Conservation (phyloP, 305 asterid genomes). For the Withania somnifera region DNA sequence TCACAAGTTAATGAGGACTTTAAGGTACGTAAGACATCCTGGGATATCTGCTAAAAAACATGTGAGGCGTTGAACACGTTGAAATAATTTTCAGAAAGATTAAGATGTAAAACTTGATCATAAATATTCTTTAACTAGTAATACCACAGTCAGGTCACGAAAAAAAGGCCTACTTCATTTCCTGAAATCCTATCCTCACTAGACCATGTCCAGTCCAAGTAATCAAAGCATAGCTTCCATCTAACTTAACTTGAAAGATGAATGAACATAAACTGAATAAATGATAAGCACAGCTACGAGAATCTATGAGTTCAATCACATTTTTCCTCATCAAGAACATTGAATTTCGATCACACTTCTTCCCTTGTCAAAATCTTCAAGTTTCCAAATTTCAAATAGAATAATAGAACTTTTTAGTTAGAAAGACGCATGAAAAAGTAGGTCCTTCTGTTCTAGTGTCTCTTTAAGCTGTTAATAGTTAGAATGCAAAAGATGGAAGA, state of each 20-base stretch:
- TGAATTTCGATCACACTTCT: not conserved
- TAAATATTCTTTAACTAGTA: not conserved
- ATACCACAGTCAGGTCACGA: not conserved
- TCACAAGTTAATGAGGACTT: constrained; percentile 58
- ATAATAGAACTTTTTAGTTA: not conserved
- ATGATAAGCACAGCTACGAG: not conserved
- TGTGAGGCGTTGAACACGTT: not conserved
- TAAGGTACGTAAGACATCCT: constrained; percentile 75
- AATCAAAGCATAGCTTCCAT: not conserved
- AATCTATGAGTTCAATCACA: not conserved
- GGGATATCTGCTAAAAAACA: constrained; percentile 11
- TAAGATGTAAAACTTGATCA: not conserved
- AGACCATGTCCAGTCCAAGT: not conserved
- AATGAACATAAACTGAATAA: not conserved
- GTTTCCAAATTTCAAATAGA: not conserved
- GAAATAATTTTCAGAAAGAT: not conserved
- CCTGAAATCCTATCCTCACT: not conserved
- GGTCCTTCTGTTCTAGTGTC: not conserved
- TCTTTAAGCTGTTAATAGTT: not conserved
- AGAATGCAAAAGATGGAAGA: too few species aligned
- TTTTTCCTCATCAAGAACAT: not conserved
- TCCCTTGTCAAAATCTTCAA: not conserved
- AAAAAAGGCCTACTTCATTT: not conserved
- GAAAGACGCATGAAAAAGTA: not conserved
- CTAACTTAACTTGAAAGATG: not conserved